Evolutionary conservation across 345 rosid species (phyloP), one percentile per base, ranked within the genome.

Genomic region (Populus tremula): DNA sequence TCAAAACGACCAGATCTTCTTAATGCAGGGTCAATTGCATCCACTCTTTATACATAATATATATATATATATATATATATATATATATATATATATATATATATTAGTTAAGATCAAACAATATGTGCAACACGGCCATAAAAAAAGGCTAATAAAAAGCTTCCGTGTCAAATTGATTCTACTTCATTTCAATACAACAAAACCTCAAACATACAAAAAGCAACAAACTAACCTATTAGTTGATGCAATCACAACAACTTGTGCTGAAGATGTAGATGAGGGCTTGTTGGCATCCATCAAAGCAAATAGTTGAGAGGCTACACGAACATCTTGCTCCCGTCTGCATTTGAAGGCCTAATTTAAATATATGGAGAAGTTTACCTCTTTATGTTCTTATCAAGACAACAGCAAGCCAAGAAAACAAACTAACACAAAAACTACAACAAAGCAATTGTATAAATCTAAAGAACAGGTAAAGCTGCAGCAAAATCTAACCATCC

Each of bases 1-100:
- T 92, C 97, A 80, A 96, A 91, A 38, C 98, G 91, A 20, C 98
- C 98, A 1, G 88, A 82, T 78, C 99, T 89, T 84, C 96, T 88
- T 49, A 96, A 83, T 0, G 93, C 93, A 41, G 94, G 94, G 76
- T 93, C 97, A 76, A 96, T 85, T 2, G 89, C 91, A 81, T 92
- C 97, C 62, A 90, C 79, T 84, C 98, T 94, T 77, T 83, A 67
- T 27, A 78, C 59, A 78, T 5, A 79, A 47, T 12, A 12, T 45
- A 5, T 77, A 45, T 12, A 47, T 3, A 47, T 47, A 45, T 12
- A 47, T 3, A 47, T 47, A 45, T 12, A 47, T 3, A 47, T 47
- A 47, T 12, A 12, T 45, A 5, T 77, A 47, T 12, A 12, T 45
- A 5, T 77, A 47, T 12, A 12, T 45, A 5, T 77, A 45, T 12